Conservation (phyloP, 225 moss, liverwort and hornwort genomes). For the Sphagnum contortum region DNA sequence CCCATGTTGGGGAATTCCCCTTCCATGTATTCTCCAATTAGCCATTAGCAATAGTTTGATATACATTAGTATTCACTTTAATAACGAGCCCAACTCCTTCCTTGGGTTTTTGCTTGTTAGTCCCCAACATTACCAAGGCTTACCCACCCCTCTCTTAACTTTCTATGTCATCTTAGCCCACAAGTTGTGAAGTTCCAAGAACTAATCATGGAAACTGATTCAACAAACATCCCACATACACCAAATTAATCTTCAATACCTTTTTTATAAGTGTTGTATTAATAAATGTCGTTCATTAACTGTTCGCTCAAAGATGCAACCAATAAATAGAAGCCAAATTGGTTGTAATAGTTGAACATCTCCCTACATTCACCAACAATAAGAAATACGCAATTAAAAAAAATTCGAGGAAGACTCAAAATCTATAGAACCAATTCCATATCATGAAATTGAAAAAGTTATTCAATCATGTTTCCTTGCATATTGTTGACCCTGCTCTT, state of each 20-base stretch:
- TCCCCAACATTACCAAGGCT: conserved; percentile 59
- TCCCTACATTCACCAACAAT: no score
- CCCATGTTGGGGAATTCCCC: conserved; percentile 19
- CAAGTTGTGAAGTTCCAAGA: conserved; percentile 11
- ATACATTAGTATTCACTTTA: conserved; percentile 9
- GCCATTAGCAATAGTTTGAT: conserved; percentile 9
- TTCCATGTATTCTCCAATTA: background rate
- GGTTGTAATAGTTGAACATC: conserved; percentile 44
- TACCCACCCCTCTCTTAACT: conserved; percentile 37
- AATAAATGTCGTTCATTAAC: conserved; percentile 53
- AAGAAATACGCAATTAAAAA: no score
- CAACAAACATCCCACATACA: conserved; percentile 38
- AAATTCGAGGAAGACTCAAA: no score
- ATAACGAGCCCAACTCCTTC: conserved; percentile 1
- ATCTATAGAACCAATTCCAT: no score
- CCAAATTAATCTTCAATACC: conserved; percentile 56
- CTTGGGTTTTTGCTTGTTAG: conserved; percentile 25
- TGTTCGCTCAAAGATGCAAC: conserved; percentile 76
- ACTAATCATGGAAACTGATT: conserved; percentile 28
- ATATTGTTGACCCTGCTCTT: no score
- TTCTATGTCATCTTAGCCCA: conserved; percentile 27
- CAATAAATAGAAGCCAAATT: conserved; percentile 79
- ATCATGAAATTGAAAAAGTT: no score
- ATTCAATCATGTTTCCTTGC: no score
- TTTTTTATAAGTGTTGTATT: conserved; percentile 65